phyloP scores from a whole-genome alignment of 805 yeast species.

The Candida ponderosae region DNA sequence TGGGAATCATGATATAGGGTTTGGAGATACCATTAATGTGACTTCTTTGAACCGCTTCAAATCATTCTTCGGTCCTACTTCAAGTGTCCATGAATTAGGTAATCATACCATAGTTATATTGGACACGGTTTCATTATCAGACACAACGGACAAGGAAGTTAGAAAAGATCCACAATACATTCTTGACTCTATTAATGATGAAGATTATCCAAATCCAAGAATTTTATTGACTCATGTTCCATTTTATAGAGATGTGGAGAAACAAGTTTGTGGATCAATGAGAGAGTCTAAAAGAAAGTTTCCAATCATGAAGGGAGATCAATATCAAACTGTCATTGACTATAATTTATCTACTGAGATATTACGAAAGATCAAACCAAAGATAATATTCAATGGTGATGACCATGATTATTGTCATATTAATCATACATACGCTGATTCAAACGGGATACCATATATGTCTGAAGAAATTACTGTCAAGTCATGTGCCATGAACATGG shows the following conservation, averaged over 20 bases:
- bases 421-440: slow-evolving; percentile 33
- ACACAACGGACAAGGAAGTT: slow-evolving; percentile 37
- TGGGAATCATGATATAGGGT: slow-evolving; percentile 97
- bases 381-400: slow-evolving; percentile 78
- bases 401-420: slow-evolving; percentile 94
- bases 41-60: slow-evolving; percentile 55
- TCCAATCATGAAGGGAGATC: slow-evolving; percentile 68
- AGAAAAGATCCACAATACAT: slow-evolving; percentile 43
- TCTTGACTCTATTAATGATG: slow-evolving; percentile 29
- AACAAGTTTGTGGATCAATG: slow-evolving; percentile 63
- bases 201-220: slow-evolving; percentile 37
- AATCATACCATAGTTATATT: slow-evolving; percentile 71
- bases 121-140: slow-evolving; percentile 80
- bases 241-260: slow-evolving; percentile 56
- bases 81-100: slow-evolving; percentile 39
- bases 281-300: slow-evolving; percentile 64
- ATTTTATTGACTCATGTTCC: slow-evolving; percentile 86
- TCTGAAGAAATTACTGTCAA: slow-evolving; percentile 82
- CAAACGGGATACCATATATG: slow-evolving; percentile 16
- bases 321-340: slow-evolving; percentile 86
- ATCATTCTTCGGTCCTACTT: slow-evolving; percentile 66
- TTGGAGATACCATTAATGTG: slow-evolving; percentile 62
- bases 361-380: slow-evolving; percentile 54
- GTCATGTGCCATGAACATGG: slow-evolving; percentile 90
- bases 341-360: slow-evolving; percentile 50